Evolutionary conservation across 495 filamentous ascomycete species (phyloP).

Genomic region (Trichoderma erinaceum): DNA sequence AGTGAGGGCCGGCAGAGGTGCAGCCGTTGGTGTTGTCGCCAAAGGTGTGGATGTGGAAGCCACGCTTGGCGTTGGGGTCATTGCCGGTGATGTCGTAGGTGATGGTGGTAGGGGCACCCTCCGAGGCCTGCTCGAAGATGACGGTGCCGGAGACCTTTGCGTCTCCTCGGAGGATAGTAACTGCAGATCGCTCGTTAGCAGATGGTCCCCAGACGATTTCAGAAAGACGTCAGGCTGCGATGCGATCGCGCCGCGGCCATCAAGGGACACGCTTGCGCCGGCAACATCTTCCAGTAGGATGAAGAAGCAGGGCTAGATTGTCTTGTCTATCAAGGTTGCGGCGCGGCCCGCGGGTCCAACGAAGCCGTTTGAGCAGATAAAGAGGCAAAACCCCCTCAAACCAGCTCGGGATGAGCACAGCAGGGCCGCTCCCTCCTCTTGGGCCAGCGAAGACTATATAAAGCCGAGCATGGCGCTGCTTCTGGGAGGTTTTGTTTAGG

Average conservation of each 20-base stretch:
- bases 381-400: conserved; percentile 22
- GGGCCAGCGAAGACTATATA: neutral
- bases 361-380: neutral
- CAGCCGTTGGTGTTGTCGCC: conserved; percentile 99
- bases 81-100: conserved; percentile 88
- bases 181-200: conserved; percentile 38
- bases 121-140: conserved; percentile 85
- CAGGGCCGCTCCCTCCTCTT: conserved; percentile 9
- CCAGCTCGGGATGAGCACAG: conserved; percentile 16
- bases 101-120: conserved; percentile 74
- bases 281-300: neutral
- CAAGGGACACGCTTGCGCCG: conserved; percentile 22
- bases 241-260: conserved; percentile 22
- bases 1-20: conserved; percentile 95
- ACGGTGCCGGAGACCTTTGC: conserved; percentile 87
- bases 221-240: neutral
- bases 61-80: conserved; percentile 92
- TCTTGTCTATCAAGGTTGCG: conserved; percentile 15
- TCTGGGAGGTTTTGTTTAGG: neutral
- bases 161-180: conserved; percentile 95
- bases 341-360: neutral
- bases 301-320: neutral
- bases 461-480: neutral
- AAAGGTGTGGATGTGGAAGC: conserved; percentile 96
- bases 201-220: neutral